Percentiles rank a stretch among this genome's conserved stretches.
These are phyloP conservation scores for Hortiboletus flavorubellus DNA, from an alignment of 768 basidiomycete species.

Conservation along the genomic window DNA sequence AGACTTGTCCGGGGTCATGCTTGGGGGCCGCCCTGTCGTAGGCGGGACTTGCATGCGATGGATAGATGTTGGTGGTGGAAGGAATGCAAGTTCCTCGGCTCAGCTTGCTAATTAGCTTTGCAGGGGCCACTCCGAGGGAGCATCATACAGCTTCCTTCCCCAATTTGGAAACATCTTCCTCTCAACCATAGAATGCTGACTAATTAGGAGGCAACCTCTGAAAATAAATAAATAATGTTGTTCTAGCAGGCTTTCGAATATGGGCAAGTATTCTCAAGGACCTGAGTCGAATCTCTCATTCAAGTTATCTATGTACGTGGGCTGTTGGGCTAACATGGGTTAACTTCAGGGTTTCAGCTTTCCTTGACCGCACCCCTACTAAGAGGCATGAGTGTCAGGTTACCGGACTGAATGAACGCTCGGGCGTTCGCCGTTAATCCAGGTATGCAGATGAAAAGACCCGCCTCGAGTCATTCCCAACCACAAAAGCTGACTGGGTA, in stretches of 20 bases:
- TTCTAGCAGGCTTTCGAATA: too few relatives aligned
- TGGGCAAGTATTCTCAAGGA: too few relatives aligned
- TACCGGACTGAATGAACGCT: too few relatives aligned
- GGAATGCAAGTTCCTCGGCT: constrained; percentile 10
- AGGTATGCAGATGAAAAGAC: neutral
- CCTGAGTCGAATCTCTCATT: too few relatives aligned
- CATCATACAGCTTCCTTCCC: constrained; percentile 20
- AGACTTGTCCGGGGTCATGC: constrained; percentile 30
- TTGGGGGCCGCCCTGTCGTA: constrained; percentile 16
- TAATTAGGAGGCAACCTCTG: neutral
- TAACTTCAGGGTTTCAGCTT: neutral
- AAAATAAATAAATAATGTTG: neutral
- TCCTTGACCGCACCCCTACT: too few relatives aligned
- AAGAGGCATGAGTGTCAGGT: too few relatives aligned
- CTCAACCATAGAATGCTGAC: constrained; percentile 20
- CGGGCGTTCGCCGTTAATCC: neutral
- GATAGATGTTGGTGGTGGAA: constrained; percentile 11
- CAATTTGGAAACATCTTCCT: constrained; percentile 27
- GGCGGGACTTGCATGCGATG: constrained; percentile 21
- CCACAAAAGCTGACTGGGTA: neutral
- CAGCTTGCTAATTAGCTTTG: constrained; percentile 26
- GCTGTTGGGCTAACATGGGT: too few relatives aligned
- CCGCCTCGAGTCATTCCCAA: neutral
- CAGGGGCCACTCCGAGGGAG: constrained; percentile 18
- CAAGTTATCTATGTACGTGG: too few relatives aligned